phyloP scores from a whole-genome alignment of 2,329 filamentous ascomycete genomes.

The Stachybotrys elegans region DNA sequence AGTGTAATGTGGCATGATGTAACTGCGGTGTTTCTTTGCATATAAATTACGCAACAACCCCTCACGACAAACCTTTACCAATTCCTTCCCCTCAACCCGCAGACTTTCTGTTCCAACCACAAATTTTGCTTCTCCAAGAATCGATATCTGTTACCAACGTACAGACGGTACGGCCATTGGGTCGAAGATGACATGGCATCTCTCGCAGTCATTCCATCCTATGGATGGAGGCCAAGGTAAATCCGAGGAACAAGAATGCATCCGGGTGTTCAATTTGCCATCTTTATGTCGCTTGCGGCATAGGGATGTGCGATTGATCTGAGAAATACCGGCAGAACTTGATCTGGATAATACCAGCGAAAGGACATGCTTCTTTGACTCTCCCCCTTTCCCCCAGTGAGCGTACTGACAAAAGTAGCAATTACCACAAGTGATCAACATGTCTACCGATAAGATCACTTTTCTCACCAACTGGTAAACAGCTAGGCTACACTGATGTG shows the following conservation, averaged over 20 bases:
- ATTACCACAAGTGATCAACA: constrained; percentile 43
- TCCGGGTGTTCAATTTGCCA: constrained; percentile 36
- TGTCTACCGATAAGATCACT: constrained; percentile 81
- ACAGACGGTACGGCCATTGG: not conserved
- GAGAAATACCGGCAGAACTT: constrained; percentile 79
- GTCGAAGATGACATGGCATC: constrained; percentile 12
- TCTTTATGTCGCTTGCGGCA: constrained; percentile 6
- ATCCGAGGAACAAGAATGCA: constrained; percentile 36
- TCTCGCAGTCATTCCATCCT: constrained; percentile 19
- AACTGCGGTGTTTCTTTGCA: too few species aligned
- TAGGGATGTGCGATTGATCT: constrained; percentile 40
- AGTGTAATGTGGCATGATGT: too few species aligned
- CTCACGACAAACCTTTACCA: too few species aligned
- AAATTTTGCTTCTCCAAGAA: too few species aligned
- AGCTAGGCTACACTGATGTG: not conserved
- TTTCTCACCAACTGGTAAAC: constrained; percentile 82
- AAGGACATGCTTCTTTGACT: constrained; percentile 74
- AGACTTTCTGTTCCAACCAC: too few species aligned
- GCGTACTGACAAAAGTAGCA: constrained; percentile 45
- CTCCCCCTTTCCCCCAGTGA: constrained; percentile 21
- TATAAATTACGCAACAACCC: too few species aligned
- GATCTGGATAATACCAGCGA: constrained; percentile 85
- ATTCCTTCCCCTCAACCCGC: too few species aligned
- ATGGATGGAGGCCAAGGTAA: constrained; percentile 35
- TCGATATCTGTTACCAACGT: too few species aligned